These are phyloP conservation scores for Venturia nashicola DNA, from an alignment of 2,329 filamentous ascomycete genomes.

Conservation along the genomic window DNA sequence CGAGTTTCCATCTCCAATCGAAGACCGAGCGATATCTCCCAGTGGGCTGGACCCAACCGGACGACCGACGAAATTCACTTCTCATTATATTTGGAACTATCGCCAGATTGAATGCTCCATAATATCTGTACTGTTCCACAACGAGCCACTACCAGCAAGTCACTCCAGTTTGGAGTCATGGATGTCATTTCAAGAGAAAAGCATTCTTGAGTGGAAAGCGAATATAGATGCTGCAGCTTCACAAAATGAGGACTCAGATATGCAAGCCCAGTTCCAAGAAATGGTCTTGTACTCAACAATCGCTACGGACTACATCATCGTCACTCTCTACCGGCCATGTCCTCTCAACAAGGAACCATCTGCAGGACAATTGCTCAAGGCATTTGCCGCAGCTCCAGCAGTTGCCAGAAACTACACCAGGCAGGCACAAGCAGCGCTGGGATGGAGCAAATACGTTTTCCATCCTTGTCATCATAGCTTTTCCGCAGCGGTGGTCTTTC, in stretches of 20 bases:
- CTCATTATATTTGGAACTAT: slow-evolving; percentile 22
- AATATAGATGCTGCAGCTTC: slow-evolving; percentile 19
- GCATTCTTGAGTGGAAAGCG: slow-evolving; percentile 20
- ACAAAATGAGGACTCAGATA: slow-evolving; percentile 18
- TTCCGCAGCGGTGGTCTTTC: slow-evolving; percentile 21
- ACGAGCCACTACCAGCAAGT: slow-evolving; percentile 18
- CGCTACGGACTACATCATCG: slow-evolving; percentile 19
- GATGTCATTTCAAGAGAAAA: slow-evolving; percentile 18
- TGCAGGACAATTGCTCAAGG: slow-evolving; percentile 18
- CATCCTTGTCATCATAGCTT: slow-evolving; percentile 25
- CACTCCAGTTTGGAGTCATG: slow-evolving; percentile 18
- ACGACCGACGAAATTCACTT: slow-evolving; percentile 23
- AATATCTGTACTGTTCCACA: slow-evolving; percentile 21
- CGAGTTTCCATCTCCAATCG: slow-evolving; percentile 21
- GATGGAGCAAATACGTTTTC: slow-evolving; percentile 25
- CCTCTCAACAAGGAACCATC: slow-evolving; percentile 18
- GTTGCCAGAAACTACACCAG: slow-evolving; percentile 22
- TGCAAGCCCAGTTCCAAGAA: slow-evolving; percentile 21
- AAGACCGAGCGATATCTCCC: slow-evolving; percentile 22
- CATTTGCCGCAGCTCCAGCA: slow-evolving; percentile 19
- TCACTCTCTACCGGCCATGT: slow-evolving; percentile 21
- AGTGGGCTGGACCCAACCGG: slow-evolving; percentile 17
- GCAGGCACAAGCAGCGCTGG: slow-evolving; percentile 21
- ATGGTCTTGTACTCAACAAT: slow-evolving; percentile 24
- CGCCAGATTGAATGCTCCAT: slow-evolving; percentile 23